phyloP scores from a whole-genome alignment of 78 protist species.

The Capsaspora owczarzaki region DNA sequence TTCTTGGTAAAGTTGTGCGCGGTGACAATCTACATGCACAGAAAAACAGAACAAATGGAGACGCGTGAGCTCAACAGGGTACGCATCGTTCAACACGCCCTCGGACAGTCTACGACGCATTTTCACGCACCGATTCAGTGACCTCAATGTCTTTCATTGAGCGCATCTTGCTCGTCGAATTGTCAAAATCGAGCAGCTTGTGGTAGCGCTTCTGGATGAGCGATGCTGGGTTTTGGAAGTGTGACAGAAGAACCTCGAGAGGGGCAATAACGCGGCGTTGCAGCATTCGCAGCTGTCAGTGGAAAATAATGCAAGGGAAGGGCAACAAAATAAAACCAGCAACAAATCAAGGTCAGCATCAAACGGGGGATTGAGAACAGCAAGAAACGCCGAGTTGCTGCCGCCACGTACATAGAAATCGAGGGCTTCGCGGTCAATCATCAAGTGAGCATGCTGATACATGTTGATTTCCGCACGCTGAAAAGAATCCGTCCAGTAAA shows the following conservation, averaged over 20 bases:
- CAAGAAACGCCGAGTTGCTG: background rate
- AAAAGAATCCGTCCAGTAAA: background rate
- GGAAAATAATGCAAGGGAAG: too few species aligned
- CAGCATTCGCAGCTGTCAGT: background rate
- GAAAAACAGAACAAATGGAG: background rate
- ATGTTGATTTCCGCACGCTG: background rate
- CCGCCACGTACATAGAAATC: background rate
- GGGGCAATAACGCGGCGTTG: background rate
- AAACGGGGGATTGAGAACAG: background rate
- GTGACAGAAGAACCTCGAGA: background rate
- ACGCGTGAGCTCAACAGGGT: background rate
- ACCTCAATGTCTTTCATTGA: background rate
- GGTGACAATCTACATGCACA: background rate
- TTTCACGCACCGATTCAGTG: background rate
- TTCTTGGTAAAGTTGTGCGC: background rate
- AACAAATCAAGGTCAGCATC: background rate
- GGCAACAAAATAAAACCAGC: background rate
- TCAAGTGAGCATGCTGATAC: background rate
- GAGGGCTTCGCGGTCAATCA: background rate
- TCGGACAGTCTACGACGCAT: too few species aligned
- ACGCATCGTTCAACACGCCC: too few species aligned
- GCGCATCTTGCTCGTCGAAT: background rate
- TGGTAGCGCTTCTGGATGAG: background rate
- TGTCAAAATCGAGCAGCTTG: conserved; percentile 1
- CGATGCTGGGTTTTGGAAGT: background rate